Base-by-base conservation (phyloP, 169 alveolate genomes). In the Prorocentrum cordatum region DNA sequence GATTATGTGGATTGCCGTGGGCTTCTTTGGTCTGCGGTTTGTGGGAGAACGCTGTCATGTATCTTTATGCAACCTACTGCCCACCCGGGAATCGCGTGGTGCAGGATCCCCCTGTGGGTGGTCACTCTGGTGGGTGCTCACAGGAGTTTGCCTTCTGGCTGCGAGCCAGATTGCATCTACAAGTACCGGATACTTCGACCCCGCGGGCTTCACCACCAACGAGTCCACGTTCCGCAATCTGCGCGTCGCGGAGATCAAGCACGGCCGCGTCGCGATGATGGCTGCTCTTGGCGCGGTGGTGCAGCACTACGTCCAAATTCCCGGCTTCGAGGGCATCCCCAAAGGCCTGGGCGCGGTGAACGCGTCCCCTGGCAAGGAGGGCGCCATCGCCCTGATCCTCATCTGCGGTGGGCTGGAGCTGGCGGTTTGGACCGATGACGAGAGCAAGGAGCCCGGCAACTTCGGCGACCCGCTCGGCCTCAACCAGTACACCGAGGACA, bases 391-490 rank as follows among this genome's bases (percentile, higher is more conserved):
- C 26, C 33, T 73, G n/a, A 29, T 61, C 39, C 36, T 35, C 16
- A 24, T 61, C 35, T 20, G 33, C 22, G 70, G 70, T 6, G 16
- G 14, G 36, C 10, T 61, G 70, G 70, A 61, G 35, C 70, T 61
- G 39, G 70, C 33, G n/a, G 84, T 54, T 4, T 61, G 70, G 70
- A 61, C 70, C 20, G 70, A 61, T 29, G 70, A 61, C 7, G n/a
- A 29, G 36, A 20, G 29, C 61, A 68, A 68, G 62, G 80, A 68
- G 80, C 80, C 80, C 26, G 80, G 80, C 39, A 68, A 68, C 80
- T 68, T 68, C 39, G 80, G 80, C 42, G 80, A 68, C 80, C 80
- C 80, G 12, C 62, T 42, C 20, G 82, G 64, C 62, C 62, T 70
- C 42, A 70, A 39, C 82, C 82, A 70, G 82, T 68, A 68, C 80